These are phyloP conservation scores for Euphorbia tirucalli DNA, from an alignment of 345 rosid genomes.

Conservation along the genomic window DNA sequence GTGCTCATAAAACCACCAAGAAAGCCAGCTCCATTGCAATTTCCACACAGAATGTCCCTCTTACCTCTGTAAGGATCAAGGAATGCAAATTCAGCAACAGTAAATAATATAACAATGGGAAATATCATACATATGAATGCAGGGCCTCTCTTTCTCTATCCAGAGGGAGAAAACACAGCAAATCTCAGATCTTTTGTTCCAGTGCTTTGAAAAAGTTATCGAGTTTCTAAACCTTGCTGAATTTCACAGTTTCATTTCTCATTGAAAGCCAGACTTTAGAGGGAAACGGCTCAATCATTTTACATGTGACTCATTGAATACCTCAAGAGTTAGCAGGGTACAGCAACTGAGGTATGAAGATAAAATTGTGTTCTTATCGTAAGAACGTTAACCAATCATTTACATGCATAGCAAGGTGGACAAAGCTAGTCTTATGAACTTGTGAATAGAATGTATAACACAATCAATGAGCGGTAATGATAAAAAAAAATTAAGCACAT, in stretches of 20 bases:
- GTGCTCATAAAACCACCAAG: slow-evolving; percentile 94
- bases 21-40: slow-evolving; percentile 94
- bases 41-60: slow-evolving; percentile 76
- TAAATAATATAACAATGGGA: too few relatives aligned
- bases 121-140: too few relatives aligned
- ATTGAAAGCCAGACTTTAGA: not conserved
- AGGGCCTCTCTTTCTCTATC: too few relatives aligned
- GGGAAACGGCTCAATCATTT: too few relatives aligned
- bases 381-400: not conserved
- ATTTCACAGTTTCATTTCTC: not conserved
- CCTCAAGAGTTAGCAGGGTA: not conserved
- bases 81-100: too few relatives aligned
- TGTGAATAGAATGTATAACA: too few relatives aligned
- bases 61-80: slow-evolving; percentile 85
- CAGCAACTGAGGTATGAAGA: not conserved
- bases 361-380: not conserved
- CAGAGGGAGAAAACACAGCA: too few relatives aligned
- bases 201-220: too few relatives aligned
- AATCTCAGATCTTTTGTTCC: too few relatives aligned
- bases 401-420: not conserved
- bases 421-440: not conserved
- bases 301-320: not conserved
- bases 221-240: not conserved
- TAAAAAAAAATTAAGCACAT: too few relatives aligned
- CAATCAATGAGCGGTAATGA: not conserved